Base-by-base conservation (phyloP, 768 basidiomycete species). In the Rhodocollybia butyracea region DNA sequence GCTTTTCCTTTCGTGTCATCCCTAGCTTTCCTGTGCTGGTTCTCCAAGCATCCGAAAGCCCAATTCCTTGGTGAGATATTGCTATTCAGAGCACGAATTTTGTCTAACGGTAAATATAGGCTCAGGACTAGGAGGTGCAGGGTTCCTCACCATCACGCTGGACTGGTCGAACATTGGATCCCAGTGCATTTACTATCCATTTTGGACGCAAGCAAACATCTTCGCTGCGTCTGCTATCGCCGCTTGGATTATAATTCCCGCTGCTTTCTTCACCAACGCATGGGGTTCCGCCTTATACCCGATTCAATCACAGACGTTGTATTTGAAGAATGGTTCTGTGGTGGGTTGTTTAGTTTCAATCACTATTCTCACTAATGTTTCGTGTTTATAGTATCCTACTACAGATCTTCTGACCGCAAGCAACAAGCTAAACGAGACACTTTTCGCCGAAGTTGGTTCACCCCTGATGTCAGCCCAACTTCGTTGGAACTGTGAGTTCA, bases 161-260 rank as follows among this genome's bases (percentile, higher is more conserved):
- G 64, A 66, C 27, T 66, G 64, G 64, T 60, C 60, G 3, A 66
- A 66, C 50, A 66, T 66, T 30, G 57, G 60, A 30, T 66, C 64
- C 12, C 30, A 60, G 10, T 42, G 57, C 12, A 42, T 66, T 24
- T 62, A 63, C 59, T 64, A 61, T 46, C 64, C 64, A n/a, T 66
- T 62, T 39, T 66, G 64, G 64, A 48, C 64, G 30, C 61, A 64
- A 52, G 59, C 64, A 27, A 66, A 66, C 45, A 34, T 59, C 24
- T 64, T 64, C 31, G 60, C 45, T 8, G 60, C 63, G 6, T 62
- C 57, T n/a, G 53, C 64, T 13, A 55, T 66, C 7, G 63, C 56
- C n/a, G 61, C 61, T 0, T 66, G 63, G 64, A 61, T 66, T 46
- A 54, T 66, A 1, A 56, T 66, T 1, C 64, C 64, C 8, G 56